Evolutionary conservation across 495 filamentous ascomycete genomes (phyloP), one percentile per base, ranked within the genome.

Genomic region (Hyaloscypha hepaticicola): DNA sequence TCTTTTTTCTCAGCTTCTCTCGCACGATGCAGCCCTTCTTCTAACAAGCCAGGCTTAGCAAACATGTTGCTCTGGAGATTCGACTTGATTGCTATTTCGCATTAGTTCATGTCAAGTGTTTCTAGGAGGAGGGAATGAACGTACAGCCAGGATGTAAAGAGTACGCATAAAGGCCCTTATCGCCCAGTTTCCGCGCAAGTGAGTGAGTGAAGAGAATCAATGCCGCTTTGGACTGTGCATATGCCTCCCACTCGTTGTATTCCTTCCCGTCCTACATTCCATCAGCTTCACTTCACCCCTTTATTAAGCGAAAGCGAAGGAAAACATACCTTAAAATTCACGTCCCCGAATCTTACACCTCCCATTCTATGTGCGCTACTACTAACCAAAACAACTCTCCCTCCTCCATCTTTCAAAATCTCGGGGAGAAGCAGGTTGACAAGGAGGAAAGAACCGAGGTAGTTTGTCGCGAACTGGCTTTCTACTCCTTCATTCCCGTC

Each of bases 191-290:
- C 1, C 16, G 25, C 34, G 70, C 70, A 1, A 88, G 77, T 41
- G 77, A 78, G 3, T 81, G 71, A 7, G 83, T 72, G 62, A 80
- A 85, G 22, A 87, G 77, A 61, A 87, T 80, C 70, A 82, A 84
- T 12, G 85, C 84, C 19, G 76, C 80, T 73, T 88, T 88, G 5
- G 79, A 77, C 45, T 83, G 81, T 16, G 78, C 83, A 71, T 88
- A 88, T 11, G 77, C 73, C 5, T 68, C 69, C 65, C 75, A 80
- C n/a, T 73, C 74, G 59, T 72, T 74, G 69, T 82, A 83, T 55
- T 22, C 49, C 24, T 72, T 69, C 2, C 85, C 85, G 26, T 82
- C 70, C 69, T 63, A 33, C 3, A n/a, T 34, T 48, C 69, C 71
- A 56, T 67, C 73, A 65, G 81, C 51, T 2, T 28, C 29, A 25